Percentiles rank a stretch among this genome's conserved stretches.
Conservation (phyloP, 306 rosid species). For the Lathyrus tuberosus region DNA sequence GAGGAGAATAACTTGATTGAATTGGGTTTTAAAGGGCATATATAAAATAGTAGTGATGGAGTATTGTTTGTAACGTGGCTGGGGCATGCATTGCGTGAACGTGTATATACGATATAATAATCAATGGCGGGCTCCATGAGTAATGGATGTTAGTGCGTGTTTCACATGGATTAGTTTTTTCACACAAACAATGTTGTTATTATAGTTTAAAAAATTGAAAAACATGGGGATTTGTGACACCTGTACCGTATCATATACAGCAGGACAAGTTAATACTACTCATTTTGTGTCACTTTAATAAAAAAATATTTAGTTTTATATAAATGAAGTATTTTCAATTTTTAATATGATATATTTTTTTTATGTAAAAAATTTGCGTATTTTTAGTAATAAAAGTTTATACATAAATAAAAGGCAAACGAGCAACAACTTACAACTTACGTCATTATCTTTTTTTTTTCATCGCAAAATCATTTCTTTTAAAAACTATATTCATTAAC, state of each 20-base stretch:
- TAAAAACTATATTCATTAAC: no score
- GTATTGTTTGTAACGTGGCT: neutral
- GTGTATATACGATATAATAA: neutral
- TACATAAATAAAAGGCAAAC: no score
- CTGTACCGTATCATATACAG: neutral
- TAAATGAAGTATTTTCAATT: no score
- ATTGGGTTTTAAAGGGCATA: neutral
- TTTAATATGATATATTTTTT: no score
- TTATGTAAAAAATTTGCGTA: no score
- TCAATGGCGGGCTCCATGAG: neutral
- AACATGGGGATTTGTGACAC: neutral
- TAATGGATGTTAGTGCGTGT: neutral
- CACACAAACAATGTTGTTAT: neutral
- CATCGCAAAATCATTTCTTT: no score
- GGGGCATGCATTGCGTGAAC: neutral
- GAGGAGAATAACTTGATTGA: neutral
- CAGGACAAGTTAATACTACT: neutral
- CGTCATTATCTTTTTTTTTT: no score
- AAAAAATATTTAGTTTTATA: no score
- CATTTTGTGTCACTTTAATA: no score
- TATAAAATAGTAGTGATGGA: neutral
- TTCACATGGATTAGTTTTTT: neutral
- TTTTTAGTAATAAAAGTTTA: no score
- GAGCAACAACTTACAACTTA: no score
- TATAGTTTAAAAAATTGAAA: neutral